Base-by-base conservation (phyloP, 345 rosid genomes). In the Hibiscus tridactylites region DNA sequence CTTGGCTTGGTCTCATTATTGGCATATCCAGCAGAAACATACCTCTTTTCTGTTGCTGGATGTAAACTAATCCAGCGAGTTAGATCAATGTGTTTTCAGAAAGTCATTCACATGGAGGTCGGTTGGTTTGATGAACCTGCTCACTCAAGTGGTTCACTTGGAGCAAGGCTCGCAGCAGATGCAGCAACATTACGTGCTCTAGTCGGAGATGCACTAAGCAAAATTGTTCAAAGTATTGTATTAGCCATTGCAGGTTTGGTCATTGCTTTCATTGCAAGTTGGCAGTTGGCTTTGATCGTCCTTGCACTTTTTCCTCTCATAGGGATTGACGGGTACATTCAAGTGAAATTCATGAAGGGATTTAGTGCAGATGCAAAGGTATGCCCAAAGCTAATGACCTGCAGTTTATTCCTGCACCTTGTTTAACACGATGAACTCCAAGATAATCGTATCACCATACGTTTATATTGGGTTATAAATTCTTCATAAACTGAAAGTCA, bases 331-430 rank as follows among this genome's bases (percentile, higher is more conserved):
- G 97, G 93, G 49, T 85, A 80, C 57, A 39, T 76, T 47, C 93
- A 90, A 75, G 37, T 79, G 53, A 86, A 84, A 78, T 91, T 86
- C 84, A 42, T 90, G 86, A 75, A 82, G 75, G 96, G 98, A 46
- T 90, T 90, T 60, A 90, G 91, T 62, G 85, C 86, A 35, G 95
- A 90, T 58, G 85, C 97, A 35, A 88, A 90, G 92, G 98, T 90
- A 85, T 58, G 53, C 47, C 58, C 60, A 71, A 37, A 37, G 24
- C 28, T 35, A 35, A 4, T 6, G 31, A 49, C 17, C 59, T 24
- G 33, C 58, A 31, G 26, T 56, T 15, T 33, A 33, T 37, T 63
- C 7, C 7, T 37, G 21, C 19, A 39, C 15, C 28, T 12, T 16
- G 26, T 21, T 37, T 19, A 49, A 77, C 31, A 7, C 9, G 26